Base-by-base conservation (phyloP, 1,284 basidiomycete genomes). In the Microbotryomycetes sp. region DNA sequence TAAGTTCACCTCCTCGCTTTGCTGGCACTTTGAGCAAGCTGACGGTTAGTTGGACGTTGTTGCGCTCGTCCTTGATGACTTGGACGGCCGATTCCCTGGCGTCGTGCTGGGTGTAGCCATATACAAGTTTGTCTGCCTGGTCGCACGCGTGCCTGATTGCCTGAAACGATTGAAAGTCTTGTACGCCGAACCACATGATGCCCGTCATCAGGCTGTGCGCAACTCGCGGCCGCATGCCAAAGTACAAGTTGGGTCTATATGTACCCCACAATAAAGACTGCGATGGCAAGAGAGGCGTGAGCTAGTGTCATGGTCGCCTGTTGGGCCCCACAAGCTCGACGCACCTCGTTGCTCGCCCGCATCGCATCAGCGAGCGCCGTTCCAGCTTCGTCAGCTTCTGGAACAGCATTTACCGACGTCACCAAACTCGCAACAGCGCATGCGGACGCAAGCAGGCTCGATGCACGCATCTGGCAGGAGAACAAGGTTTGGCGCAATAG, bases 241-340 rank as follows among this genome's bases (percentile, higher is more conserved):
- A 94, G 78, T 96, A 97, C 29, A 96, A 81, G 72, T 91, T 89
- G 1, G 92, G 90, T 45, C 92, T 80, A 74, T 93, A 96, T 0
- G 88, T 80, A 3, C 91, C 91, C 92, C 92, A 96, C 68, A 91
- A 75, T n/a, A 91, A 76, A 7, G 85, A 83, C 23, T 71, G 48
- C 35, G 18, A 9, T 9, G 9, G 35, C 9, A 41, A 18, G n/a
- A n/a, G n/a, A n/a, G n/a, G n/a, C 35, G 18, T 41, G 9, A 18
- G 35, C 18, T 18, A 41, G 35, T 18, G 35, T 11, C 11, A 41
- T 41, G 35, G 35, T 11, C 11, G 35, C 35, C 9, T 41, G 35
- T 41, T 9, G 35, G 18, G 35, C 35, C 35, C 35, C 18, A 41
- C n/a, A n/a, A n/a, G n/a, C n/a, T n/a, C n/a, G n/a, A n/a, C n/a